These are phyloP conservation scores for Arthrobotrys conoides DNA, from an alignment of 2,329 filamentous ascomycete genomes.

Conservation along the genomic window DNA sequence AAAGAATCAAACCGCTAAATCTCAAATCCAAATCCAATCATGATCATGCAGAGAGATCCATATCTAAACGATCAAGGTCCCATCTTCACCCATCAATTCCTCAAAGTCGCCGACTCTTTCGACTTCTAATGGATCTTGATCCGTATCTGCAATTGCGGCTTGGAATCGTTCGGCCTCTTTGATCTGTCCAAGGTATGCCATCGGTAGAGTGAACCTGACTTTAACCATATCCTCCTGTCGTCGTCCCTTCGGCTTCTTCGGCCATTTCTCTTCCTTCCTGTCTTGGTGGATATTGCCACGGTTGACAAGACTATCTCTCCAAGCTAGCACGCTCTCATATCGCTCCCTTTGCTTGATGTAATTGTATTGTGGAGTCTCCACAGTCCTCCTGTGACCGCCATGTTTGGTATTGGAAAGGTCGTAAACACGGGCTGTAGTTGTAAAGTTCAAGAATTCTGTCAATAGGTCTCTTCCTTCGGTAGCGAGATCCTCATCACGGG, in stretches of 20 bases:
- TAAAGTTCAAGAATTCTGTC: slow-evolving; percentile 76
- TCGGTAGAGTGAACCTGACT: slow-evolving; percentile 51
- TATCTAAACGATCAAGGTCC: slow-evolving; percentile 34
- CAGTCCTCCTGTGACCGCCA: slow-evolving; percentile 77
- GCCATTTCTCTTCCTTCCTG: slow-evolving; percentile 56
- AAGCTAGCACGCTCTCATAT: slow-evolving; percentile 70
- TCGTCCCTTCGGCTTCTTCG: slow-evolving; percentile 57
- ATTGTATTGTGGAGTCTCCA: slow-evolving; percentile 76
- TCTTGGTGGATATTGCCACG: slow-evolving; percentile 56
- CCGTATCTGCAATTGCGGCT: slow-evolving; percentile 34
- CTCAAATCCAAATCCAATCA: slow-evolving; percentile 10
- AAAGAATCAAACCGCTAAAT: slow-evolving; percentile 41
- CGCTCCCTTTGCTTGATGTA: slow-evolving; percentile 77
- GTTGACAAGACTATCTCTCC: slow-evolving; percentile 65
- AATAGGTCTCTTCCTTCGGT: slow-evolving; percentile 77
- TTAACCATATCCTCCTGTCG: slow-evolving; percentile 56
- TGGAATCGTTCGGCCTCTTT: slow-evolving; percentile 33
- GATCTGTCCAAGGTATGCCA: slow-evolving; percentile 53
- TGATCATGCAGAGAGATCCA: background rate
- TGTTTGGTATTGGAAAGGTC: slow-evolving; percentile 74
- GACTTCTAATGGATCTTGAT: slow-evolving; percentile 46
- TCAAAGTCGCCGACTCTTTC: slow-evolving; percentile 55
- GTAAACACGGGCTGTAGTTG: slow-evolving; percentile 72
- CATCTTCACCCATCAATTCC: slow-evolving; percentile 54
- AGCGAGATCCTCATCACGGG: slow-evolving; percentile 71